phyloP scores from a whole-genome alignment of 768 basidiomycete genomes.

The Lactarius quietus region DNA sequence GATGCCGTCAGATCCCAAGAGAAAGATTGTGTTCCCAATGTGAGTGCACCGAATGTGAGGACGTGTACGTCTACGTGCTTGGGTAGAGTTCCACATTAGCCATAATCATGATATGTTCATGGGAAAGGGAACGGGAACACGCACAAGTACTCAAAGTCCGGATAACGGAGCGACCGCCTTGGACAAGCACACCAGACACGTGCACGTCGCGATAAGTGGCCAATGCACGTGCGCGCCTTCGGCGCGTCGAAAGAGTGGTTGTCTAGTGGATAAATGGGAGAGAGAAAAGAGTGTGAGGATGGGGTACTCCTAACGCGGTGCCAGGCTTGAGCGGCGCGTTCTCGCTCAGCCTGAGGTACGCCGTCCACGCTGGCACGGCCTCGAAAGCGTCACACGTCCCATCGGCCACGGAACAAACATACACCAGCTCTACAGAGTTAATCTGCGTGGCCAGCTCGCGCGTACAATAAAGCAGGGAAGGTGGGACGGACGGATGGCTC shows the following conservation, averaged over 20 bases:
- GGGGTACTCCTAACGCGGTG: conserved; percentile 35
- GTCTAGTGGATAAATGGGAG: conserved; percentile 31
- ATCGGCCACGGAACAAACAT: conserved; percentile 41
- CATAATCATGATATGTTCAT: background rate
- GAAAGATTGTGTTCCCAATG: too few species aligned
- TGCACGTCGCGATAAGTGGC: conserved; percentile 39
- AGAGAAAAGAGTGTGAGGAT: background rate
- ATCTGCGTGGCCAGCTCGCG: conserved; percentile 34
- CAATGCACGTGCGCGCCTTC: conserved; percentile 45
- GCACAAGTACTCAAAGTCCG: conserved; percentile 40
- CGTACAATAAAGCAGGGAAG: background rate
- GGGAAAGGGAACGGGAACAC: conserved; percentile 1
- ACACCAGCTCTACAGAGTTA: conserved; percentile 45
- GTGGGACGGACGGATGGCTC: conserved; percentile 34
- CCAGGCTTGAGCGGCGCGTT: conserved; percentile 41
- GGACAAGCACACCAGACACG: conserved; percentile 40
- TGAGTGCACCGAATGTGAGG: conserved; percentile 42
- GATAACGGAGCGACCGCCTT: conserved; percentile 37
- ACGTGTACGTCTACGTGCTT: conserved; percentile 41
- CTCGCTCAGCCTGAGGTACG: conserved; percentile 40
- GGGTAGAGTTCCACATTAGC: conserved; percentile 47
- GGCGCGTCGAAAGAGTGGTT: conserved; percentile 52
- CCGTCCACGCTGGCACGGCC: conserved; percentile 44
- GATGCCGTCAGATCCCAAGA: background rate
- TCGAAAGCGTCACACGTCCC: conserved; percentile 41